phyloP scores from a whole-genome alignment of 2,329 filamentous ascomycete genomes.

The Madurella fahalii region DNA sequence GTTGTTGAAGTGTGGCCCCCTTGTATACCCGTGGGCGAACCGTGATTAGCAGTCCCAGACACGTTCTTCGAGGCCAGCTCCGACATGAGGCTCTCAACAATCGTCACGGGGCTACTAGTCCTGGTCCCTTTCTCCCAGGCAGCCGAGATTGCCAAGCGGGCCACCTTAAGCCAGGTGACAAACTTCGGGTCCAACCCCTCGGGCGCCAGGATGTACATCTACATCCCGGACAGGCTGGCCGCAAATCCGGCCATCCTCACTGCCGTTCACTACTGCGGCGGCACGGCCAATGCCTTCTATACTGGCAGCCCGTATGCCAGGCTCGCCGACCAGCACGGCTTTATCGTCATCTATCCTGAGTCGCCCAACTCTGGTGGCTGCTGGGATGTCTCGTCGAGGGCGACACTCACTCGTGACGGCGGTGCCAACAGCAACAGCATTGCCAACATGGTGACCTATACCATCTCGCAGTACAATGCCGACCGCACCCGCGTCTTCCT shows the following conservation, averaged over 20 bases:
- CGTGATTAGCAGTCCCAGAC: too few species aligned
- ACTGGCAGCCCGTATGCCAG: constrained; percentile 47
- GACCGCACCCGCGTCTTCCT: constrained; percentile 46
- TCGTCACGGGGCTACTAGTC: constrained; percentile 20
- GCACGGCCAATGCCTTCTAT: constrained; percentile 50
- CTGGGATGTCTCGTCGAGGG: constrained; percentile 56
- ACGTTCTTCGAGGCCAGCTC: too few species aligned
- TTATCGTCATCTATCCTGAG: constrained; percentile 49
- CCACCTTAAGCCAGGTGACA: constrained; percentile 28
- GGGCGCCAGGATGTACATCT: constrained; percentile 31
- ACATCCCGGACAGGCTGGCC: constrained; percentile 34
- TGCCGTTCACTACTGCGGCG: constrained; percentile 54
- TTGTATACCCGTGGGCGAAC: too few species aligned
- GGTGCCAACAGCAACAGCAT: constrained; percentile 49
- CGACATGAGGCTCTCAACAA: constrained; percentile 21
- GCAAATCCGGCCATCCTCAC: constrained; percentile 49
- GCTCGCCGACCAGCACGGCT: constrained; percentile 51
- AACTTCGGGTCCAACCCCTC: constrained; percentile 30
- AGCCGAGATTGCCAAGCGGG: constrained; percentile 21
- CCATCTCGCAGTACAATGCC: constrained; percentile 44
- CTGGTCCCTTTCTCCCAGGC: constrained; percentile 22
- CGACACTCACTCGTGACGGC: constrained; percentile 46
- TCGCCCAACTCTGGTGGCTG: constrained; percentile 43
- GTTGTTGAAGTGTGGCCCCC: too few species aligned
- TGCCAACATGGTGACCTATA: constrained; percentile 51